Evolutionary conservation across 345 rosid genomes (phyloP), one percentile per base, ranked within the genome.

Genomic region (Salix exigua): DNA sequence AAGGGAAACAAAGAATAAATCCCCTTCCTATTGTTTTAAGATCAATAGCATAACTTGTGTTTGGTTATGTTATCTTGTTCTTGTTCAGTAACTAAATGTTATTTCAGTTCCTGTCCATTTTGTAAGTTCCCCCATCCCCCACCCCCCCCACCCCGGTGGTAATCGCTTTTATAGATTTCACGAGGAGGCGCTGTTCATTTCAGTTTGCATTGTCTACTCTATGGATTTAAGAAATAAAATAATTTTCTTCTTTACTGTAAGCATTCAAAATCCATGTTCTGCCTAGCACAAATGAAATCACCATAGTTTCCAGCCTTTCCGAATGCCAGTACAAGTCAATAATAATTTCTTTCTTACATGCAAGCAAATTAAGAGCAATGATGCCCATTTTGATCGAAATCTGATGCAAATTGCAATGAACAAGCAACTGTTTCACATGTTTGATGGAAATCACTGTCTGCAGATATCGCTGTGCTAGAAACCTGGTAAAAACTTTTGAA

Each of bases 91-190:
- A 4, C 61, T 70, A 61, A 70, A 74, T 63, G 62, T 55, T 55
- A 68, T 74, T 55, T 77, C 14, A 75, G 60, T 69, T 28, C 31
- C 12, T n/a, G 76, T 66, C 73, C 58, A 67, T 53, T 58, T n/a
- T 73, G 25, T 33, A 37, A 68, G 37, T n/a, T n/a, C n/a, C n/a
- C n/a, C n/a, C n/a, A n/a, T n/a, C n/a, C n/a, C n/a, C n/a, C n/a
- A n/a, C n/a, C 33, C 31, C 31, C 35, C 72, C 77, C 28, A 62
- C 62, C 77, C 62, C 70, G 84, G 74, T 69, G 75, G 74, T n/a
- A 42, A 73, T 79, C 74, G 61, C 62, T 82, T 80, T 85, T 75
- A 78, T 58, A 73, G 66, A 75, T 80, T 77, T 78, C 80, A 75
- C 83, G 77, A 33, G 72, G 68, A 72, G 72, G 64, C 58, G 58